Base-by-base conservation (phyloP, 257 asterid genomes). In the Plantago ovata region DNA sequence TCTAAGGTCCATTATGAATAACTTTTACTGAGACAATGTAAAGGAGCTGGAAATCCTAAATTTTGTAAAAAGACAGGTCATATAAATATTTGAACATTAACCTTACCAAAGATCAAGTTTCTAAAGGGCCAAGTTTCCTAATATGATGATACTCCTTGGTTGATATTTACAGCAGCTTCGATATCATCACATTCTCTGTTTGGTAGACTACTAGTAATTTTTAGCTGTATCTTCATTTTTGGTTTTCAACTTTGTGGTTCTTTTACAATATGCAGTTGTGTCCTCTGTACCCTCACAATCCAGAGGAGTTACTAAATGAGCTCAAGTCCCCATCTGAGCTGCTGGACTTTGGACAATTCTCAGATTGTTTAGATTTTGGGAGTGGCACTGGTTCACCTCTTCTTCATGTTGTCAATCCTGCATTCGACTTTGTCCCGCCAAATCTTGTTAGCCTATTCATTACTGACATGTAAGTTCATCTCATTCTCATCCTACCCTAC, bases 341-440 rank as follows among this genome's bases (percentile, higher is more conserved):
- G 46, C 86, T 92, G 69, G 95, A 87, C 67, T 92, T 88, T 41
- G 98, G 98, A 56, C 96, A 84, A 55, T 84, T 92, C 75, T 92
- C 98, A 3, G 96, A 88, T 76, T 92, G 98, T 76, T 69, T 92
- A 72, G 94, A 85, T 75, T 83, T 78, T 63, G 95, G 83, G 65
- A 81, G 76, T 67, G 78, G 95, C 75, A 72, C 78, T 65, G 95
- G 93, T 42, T 81, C 94, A 66, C 93, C 95, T 64, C 88, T 80
- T 57, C 86, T 92, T 66, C 93, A 92, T 68, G 94, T 88, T 19
- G 81, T 92, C 65, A 92, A 92, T 79, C 98, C 98, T 50, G 94
- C 96, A 65, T 92, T 92, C 70, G 98, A 92, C 75, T 92, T 85
- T 60, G 98, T 92, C 62, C 96, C 95, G 2, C 96, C 98, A 44